A percentile compares a stretch with the other conserved stretches of the same genome.
Evolutionary conservation across 1,284 basidiomycete genomes (phyloP).

Genomic region (Waitea zeae): DNA sequence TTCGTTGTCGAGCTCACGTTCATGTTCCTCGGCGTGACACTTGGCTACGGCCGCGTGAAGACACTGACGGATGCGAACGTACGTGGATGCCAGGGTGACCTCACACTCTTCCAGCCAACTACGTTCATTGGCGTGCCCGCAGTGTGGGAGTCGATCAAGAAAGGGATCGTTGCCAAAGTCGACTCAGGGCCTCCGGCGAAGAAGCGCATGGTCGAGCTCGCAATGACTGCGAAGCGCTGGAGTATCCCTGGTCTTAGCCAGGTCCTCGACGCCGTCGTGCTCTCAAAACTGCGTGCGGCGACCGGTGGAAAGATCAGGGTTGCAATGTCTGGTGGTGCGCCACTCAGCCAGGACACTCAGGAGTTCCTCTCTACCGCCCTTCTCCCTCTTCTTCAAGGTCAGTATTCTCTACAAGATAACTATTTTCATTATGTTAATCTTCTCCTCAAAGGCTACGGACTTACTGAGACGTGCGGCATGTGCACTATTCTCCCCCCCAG

Average conservation of each 20-base stretch:
- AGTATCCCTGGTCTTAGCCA: constrained; percentile 51
- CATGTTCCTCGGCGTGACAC: constrained; percentile 52
- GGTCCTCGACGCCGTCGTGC: constrained; percentile 62
- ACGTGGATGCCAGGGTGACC: constrained; percentile 81
- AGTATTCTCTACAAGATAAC: constrained; percentile 43
- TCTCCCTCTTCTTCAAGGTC: constrained; percentile 75
- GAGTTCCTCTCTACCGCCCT: constrained; percentile 76
- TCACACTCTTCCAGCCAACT: constrained; percentile 65
- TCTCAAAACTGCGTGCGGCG: constrained; percentile 61
- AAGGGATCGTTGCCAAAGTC: constrained; percentile 78
- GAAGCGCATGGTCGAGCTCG: constrained; percentile 58
- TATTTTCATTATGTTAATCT: too few species aligned
- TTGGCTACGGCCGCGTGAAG: constrained; percentile 88
- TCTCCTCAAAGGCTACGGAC: constrained; percentile 58
- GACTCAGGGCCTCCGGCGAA: constrained; percentile 48
- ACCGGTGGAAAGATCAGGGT: constrained; percentile 79
- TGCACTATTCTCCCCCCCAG: constrained; percentile 64
- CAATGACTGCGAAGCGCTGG: constrained; percentile 49
- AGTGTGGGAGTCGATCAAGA: constrained; percentile 84
- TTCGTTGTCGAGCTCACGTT: constrained; percentile 64
- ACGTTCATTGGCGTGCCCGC: constrained; percentile 89
- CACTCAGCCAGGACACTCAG: constrained; percentile 76
- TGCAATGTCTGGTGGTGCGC: constrained; percentile 74
- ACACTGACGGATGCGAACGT: constrained; percentile 89
- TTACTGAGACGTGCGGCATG: constrained; percentile 89